Evolutionary conservation across 331 rosid species (phyloP).

Genomic region (Spiraea crenata): DNA sequence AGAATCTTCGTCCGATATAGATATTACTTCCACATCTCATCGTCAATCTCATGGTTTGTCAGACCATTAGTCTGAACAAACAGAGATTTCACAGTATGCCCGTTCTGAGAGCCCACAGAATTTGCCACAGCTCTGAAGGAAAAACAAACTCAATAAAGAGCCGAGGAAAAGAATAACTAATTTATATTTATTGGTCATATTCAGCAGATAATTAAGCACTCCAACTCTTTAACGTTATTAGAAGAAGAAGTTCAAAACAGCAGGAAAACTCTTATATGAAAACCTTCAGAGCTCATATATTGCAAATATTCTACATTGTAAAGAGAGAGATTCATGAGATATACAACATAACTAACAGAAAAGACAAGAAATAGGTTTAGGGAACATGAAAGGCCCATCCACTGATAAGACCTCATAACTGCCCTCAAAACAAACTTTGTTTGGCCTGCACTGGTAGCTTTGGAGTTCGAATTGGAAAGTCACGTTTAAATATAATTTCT

Average conservation of each 20-base stretch:
- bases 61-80: constrained; percentile 31
- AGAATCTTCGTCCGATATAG: constrained; percentile 55
- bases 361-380: neutral
- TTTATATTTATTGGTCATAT: neutral
- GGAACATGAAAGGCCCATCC: neutral
- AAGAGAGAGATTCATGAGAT: neutral
- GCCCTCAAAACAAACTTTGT: neutral
- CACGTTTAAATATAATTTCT: neutral
- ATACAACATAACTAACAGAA: neutral
- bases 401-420: neutral
- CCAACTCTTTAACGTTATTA: neutral
- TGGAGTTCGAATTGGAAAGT: constrained; percentile 7
- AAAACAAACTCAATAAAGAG: constrained; percentile 13
- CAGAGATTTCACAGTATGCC: constrained; percentile 29
- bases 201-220: neutral
- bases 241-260: constrained; percentile 1
- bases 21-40: constrained; percentile 46
- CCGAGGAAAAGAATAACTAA: constrained; percentile 2
- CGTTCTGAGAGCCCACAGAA: constrained; percentile 35
- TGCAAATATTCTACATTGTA: neutral
- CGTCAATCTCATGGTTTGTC: constrained; percentile 37
- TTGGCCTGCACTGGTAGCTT: neutral
- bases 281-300: neutral
- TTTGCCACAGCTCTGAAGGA: constrained; percentile 46
- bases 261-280: neutral